Evolutionary conservation across 1,139 yeast genomes (phyloP), one percentile per base, ranked within the genome.

Genomic region (Pneumocystis wakefieldiae): DNA sequence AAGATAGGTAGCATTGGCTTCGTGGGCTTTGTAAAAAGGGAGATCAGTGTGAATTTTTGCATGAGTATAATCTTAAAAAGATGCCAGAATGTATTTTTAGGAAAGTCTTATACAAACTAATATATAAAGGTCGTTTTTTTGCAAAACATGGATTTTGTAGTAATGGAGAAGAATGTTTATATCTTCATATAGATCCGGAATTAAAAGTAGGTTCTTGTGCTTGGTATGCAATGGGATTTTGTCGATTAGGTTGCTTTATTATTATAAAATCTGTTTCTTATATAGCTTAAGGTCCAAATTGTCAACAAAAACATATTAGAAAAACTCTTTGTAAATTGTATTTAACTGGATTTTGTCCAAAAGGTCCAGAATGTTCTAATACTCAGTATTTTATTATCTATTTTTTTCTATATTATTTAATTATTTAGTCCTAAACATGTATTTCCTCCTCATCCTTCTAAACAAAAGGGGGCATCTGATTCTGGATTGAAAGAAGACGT

Each of bases 41-140:
- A 63, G 96, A 91, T 70, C 91, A 87, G 67, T 94, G 98, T 75
- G 99, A 94, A 76, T 94, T 89, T 71, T 76, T 94, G 62, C 99
- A 94, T 74, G 99, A 94, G 71, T 92, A 91, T 73, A 92, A 92
- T 72, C 76, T 92, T 69, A 81, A 96, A 66, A 90, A 88, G 73
- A 91, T 94, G 96, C 98, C 98, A 1, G 98, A 94, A 74, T 94
- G 98, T 75, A 81, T 90, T 53, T 88, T 88, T 91, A 81, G 74
- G 29, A 81, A 64, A 84, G 87, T 73, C 64, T 59, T 53, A 42
- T 39, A 24, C 48, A 38, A 32, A 35, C 28, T 36, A 61, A 55
- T 38, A 59, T 35, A 55, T 39, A 55, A 6, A 28, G 39, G 53
- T 57, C 62, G 62, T 60, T 62, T 59, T 42, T 64, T 42, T 53